Base-by-base conservation (phyloP, 352 stramenopile species). In the Blastocystis sp. region DNA sequence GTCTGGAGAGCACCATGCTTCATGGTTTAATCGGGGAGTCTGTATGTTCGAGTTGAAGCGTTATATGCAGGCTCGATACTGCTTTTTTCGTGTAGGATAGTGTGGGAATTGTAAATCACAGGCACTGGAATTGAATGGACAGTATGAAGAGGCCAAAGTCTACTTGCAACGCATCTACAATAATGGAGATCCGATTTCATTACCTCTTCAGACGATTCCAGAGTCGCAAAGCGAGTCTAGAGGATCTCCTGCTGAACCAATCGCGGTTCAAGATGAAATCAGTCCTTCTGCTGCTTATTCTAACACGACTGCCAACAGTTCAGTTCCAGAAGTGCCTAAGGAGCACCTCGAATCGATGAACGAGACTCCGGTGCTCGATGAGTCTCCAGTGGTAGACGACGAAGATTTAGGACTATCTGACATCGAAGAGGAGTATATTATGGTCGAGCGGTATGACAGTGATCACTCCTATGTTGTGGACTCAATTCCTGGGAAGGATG, bases 1-100 rank as follows among this genome's bases (percentile, higher is more conserved):
- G 47, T 69, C 26, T 15, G 47, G 73, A 23, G 73, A 84, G 34
- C 73, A 84, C 56, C 73, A 84, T 23, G 56, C 56, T 13, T 64
- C 20, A 1, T 84, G 73, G 73, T 84, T 68, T 68, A 84, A 84
- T 26, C 73, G 73, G 18, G 73, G 73, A 15, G 47, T 84, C 13
- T 84, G 73, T 20, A 9, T 66, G 13, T 66, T 69, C 26, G 20
- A 39, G 29, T 26, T 68, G 0, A n/a, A 37, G 1, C 47, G 68
- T 20, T 23, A 53, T 11, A 13, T 47, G 26, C 11, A 84, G 39
- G 73, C 73, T 4, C 53, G 55, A 7, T 84, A 54, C 39, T 84
- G 73, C 41, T 84, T 84, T 55, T 34, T 66, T 29, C 73, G 73
- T 18, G 73, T 84, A 64, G 70, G 1, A 8, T 26, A 18, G 7